Conservation (phyloP, 768 basidiomycete species). For the Galerina sulciceps region DNA sequence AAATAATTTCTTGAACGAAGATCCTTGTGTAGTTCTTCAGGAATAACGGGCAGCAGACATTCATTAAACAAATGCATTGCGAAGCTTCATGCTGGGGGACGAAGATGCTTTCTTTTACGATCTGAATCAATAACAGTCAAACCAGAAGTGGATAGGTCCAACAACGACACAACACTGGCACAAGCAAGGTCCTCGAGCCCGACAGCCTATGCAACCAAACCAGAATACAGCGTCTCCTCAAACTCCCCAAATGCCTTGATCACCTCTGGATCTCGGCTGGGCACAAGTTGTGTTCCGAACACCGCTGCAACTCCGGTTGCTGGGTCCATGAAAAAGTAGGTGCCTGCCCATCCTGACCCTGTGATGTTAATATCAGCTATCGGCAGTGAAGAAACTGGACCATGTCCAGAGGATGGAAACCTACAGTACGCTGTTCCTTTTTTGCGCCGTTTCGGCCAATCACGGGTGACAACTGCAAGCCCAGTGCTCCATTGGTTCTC, state of each 20-base stretch:
- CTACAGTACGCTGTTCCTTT: constrained; percentile 33
- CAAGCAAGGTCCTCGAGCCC: too few relatives aligned
- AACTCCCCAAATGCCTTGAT: constrained; percentile 23
- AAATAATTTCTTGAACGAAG: too few relatives aligned
- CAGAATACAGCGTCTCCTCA: constrained; percentile 31
- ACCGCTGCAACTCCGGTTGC: constrained; percentile 36
- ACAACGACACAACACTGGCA: too few relatives aligned
- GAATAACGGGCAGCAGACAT: too few relatives aligned
- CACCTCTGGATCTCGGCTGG: constrained; percentile 25
- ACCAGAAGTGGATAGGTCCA: too few relatives aligned
- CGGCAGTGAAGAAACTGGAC: background rate
- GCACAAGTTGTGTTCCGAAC: constrained; percentile 37
- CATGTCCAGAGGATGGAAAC: background rate
- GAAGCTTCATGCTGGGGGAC: too few relatives aligned
- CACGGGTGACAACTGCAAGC: constrained; percentile 23
- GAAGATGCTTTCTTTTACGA: too few relatives aligned
- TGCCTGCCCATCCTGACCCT: constrained; percentile 43
- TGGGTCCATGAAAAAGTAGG: constrained; percentile 38
- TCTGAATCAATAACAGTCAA: too few relatives aligned
- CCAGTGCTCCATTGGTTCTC: constrained; percentile 24
- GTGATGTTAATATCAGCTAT: background rate
- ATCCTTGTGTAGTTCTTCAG: too few relatives aligned
- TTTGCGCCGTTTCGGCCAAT: constrained; percentile 28
- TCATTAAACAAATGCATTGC: too few relatives aligned
- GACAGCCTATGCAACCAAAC: background rate